Evolutionary conservation across 495 filamentous ascomycete genomes (phyloP).

Genomic region (Neurospora terricola): DNA sequence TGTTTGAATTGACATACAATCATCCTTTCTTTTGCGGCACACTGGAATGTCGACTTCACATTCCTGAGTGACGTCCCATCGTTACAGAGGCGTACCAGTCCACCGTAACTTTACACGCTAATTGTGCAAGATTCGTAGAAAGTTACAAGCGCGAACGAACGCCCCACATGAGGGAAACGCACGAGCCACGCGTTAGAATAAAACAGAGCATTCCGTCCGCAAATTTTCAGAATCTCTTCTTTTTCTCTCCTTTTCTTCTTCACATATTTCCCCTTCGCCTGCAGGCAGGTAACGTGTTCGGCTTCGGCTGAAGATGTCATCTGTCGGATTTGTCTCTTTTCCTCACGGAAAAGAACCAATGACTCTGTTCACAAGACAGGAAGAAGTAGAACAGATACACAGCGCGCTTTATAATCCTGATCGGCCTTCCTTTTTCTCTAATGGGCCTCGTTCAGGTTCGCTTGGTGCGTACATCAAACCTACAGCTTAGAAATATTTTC

Average conservation of each 20-base stretch:
- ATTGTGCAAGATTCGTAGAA: not conserved
- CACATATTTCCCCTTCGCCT: conserved; percentile 29
- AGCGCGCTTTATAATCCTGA: conserved; percentile 29
- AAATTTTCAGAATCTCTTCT: conserved; percentile 4
- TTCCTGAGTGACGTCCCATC: not conserved
- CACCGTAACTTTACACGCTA: not conserved
- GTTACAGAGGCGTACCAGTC: not conserved
- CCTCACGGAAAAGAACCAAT: conserved; percentile 1
- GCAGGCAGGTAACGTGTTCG: not conserved
- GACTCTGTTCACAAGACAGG: conserved; percentile 15
- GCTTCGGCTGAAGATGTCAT: not conserved
- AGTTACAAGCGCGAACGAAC: not conserved
- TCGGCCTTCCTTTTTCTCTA: conserved; percentile 8
- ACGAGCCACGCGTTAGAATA: conserved; percentile 1
- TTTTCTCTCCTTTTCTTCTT: conserved; percentile 15
- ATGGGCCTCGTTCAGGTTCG: conserved; percentile 25
- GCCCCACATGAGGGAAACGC: not conserved
- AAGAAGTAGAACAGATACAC: conserved; percentile 22
- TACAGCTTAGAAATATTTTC: not conserved
- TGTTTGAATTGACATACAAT: not conserved
- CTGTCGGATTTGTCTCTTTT: conserved; percentile 3
- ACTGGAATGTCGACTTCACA: not conserved
- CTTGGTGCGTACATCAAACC: conserved; percentile 27
- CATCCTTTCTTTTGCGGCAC: not conserved
- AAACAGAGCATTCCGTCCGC: not conserved